phyloP scores from a whole-genome alignment of 345 rosid species.

The Geranium brycei region DNA sequence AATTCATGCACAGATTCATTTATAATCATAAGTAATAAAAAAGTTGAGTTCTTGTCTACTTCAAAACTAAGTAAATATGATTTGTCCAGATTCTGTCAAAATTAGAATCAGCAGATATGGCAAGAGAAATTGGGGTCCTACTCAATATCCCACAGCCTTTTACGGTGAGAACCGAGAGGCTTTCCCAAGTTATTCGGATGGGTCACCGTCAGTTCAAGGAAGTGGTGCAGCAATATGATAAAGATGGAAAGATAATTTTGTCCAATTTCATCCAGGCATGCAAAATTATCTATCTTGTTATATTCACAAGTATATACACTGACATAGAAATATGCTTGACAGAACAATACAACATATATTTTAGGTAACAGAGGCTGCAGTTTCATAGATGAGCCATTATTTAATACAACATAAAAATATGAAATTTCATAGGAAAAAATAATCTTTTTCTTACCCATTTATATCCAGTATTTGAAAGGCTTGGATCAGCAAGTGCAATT shows the following conservation, averaged over 20 bases:
- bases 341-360: too few species aligned
- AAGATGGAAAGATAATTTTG: conserved; percentile 60
- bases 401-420: too few species aligned
- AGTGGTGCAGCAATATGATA: conserved; percentile 45
- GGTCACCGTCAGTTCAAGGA: conserved; percentile 78
- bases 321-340: too few species aligned
- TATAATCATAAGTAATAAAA: neutral
- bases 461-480: conserved; percentile 44
- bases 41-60: neutral
- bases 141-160: conserved; percentile 90
- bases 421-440: too few species aligned
- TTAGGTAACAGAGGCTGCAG: too few species aligned
- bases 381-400: too few species aligned
- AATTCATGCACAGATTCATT: neutral
- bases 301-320: too few species aligned
- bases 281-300: neutral
- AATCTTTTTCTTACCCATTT: conserved; percentile 2
- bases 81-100: conserved; percentile 42
- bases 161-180: conserved; percentile 62
- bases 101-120: conserved; percentile 60
- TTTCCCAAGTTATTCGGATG: conserved; percentile 75
- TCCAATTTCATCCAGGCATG: conserved; percentile 47
- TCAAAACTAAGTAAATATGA: conserved; percentile 6
- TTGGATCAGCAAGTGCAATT: conserved; percentile 39
- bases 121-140: conserved; percentile 83